Conservation (phyloP, 2,329 filamentous ascomycete genomes). For the Orbilia brochopaga region DNA sequence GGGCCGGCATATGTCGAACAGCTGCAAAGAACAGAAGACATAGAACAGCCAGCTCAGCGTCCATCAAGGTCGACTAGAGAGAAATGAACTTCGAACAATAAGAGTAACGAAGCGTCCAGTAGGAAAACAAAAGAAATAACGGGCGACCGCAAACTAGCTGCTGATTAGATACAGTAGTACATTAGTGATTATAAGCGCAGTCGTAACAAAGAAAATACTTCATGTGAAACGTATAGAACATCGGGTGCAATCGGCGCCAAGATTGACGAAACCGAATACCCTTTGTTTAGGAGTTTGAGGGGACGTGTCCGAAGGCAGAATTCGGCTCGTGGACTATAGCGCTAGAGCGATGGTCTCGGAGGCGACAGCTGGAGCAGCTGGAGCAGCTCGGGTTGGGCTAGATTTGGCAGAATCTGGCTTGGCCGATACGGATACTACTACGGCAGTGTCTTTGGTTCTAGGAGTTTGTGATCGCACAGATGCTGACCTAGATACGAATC, state of each 20-base stretch:
- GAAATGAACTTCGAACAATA: slow-evolving; percentile 2
- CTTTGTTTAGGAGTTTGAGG: neutral
- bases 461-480: slow-evolving; percentile 23
- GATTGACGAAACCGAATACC: neutral
- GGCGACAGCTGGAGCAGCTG: slow-evolving; percentile 26
- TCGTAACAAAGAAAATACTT: neutral
- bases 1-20: slow-evolving; percentile 21
- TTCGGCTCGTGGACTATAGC: slow-evolving; percentile 6
- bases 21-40: slow-evolving; percentile 13
- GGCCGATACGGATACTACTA: slow-evolving; percentile 18
- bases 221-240: neutral
- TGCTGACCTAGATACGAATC: slow-evolving; percentile 50
- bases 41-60: slow-evolving; percentile 23
- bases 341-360: slow-evolving; percentile 39
- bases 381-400: too few relatives aligned
- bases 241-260: neutral
- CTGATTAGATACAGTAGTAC: neutral
- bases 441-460: slow-evolving; percentile 20
- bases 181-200: neutral
- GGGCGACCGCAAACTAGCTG: neutral
- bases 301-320: neutral
- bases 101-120: neutral
- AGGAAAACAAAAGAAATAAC: slow-evolving; percentile 20
- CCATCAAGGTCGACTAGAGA: slow-evolving; percentile 22
- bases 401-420: slow-evolving; percentile 7